Base-by-base conservation (phyloP, 2,329 filamentous ascomycete genomes). In the Tolypocladium album region DNA sequence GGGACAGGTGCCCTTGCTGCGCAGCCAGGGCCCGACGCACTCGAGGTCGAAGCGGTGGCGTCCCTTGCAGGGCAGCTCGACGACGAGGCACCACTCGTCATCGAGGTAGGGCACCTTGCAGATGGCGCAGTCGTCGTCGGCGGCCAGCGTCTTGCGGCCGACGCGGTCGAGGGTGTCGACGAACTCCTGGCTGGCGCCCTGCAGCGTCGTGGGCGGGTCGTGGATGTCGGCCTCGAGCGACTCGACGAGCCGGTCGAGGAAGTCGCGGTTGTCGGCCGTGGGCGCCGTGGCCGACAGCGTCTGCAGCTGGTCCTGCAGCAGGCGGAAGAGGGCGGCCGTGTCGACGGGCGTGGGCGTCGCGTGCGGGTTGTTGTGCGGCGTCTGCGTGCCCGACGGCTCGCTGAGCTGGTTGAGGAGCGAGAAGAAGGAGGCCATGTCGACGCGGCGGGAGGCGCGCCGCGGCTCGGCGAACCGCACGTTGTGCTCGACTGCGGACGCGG, bases 1-100 rank as follows among this genome's bases (percentile, higher is more conserved):
- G 45, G 85, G 85, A 69, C 85, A 88, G 39, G 78, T 86, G 43
- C 85, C 85, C 71, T 87, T 85, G 66, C 82, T 79, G 69, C 79
- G 74, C 69, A 88, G 69, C 85, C 85, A 88, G 8, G 85, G 85
- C 4, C 79, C 82, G 2, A 88, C 83, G 66, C 85, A 88, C 73
- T 88, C 85, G n/a, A 88, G 71, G 66, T 88, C 85, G 68, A 86
- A 88, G 57, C 73, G 74, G 70, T 88, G 85, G 47, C 70, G 74
- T 39, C 75, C 76, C 66, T 84, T 76, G 68, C 85, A 88, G 47
- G 84, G 84, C 67, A 88, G 75, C 75, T 85, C 79, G 36, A 88
- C 85, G 15, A 88, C 84, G 2, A 88, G 75, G 59, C 80, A 82
- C 68, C 83, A 86, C 65, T 76, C 73, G 67, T 88, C 85, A 66